Base-by-base conservation (phyloP, 2,329 filamentous ascomycete genomes). In the Fusarium papillatum region DNA sequence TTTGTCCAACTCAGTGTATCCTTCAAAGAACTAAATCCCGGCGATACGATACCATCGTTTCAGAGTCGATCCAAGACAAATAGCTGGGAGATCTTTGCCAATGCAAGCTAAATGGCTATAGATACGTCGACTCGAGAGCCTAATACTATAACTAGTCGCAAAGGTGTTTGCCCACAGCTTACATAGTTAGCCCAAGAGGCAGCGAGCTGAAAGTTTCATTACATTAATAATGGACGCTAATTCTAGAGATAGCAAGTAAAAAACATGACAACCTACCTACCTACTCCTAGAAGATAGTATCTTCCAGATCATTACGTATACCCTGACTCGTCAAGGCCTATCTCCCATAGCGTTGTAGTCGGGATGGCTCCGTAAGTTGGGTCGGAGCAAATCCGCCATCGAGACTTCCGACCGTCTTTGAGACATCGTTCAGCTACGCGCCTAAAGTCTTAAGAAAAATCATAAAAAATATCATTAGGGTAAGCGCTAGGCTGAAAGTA, bases 401-500 rank as follows among this genome's bases (percentile, higher is more conserved):
- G 17, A 34, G 29, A 57, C 17, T 16, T 13, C 7, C 10, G 17
- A 34, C 5, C 11, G 31, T 34, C 50, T n/a, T 22, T 22, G 50
- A 34, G 31, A 11, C 8, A 34, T 8, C 10, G 50, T 57, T 57
- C 14, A 14, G 19, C 29, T 34, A 6, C 11, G 10, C 29, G 29
- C 29, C n/a, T 57, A 5, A 34, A 57, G 6, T 57, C 14, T 19
- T 16, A 29, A 31, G 50, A 4, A 9, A 13, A n/a, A 57, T 14
- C 5, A 14, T 2, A 7, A 34, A 34, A 1, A 34, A 34, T n/a
- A 34, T 5, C 22, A 26, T 2, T 9, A 17, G 1, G 7, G n/a
- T 16, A 31, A 34, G 2, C 31, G 4, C 9, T 11, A 57, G 11
- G 19, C 29, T 22, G 9, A 57, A 57, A 5, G 17, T 13, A 57